These are phyloP conservation scores for Dysphania ambrosioides DNA, from an alignment of 148 eudicot genomes.

Conservation along the genomic window DNA sequence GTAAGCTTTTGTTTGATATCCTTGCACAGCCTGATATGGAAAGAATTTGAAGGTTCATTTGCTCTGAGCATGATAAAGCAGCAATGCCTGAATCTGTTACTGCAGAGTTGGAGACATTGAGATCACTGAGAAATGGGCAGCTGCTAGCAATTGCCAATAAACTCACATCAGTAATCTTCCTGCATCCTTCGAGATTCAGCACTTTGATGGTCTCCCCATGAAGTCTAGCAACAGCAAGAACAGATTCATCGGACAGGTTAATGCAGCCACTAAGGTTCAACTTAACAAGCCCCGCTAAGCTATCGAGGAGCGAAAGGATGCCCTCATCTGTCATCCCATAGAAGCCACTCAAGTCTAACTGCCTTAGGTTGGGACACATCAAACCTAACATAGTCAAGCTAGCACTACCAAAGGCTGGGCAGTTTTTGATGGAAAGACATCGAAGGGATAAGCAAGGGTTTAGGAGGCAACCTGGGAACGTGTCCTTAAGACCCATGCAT, in stretches of 20 bases:
- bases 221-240: conserved; percentile 42
- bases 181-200: conserved; percentile 69
- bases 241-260: conserved; percentile 55
- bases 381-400: conserved; percentile 60
- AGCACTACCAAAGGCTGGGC: conserved; percentile 59
- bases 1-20: conserved; percentile 60
- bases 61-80: conserved; percentile 43
- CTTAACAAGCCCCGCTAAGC: conserved; percentile 56
- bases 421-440: conserved; percentile 54
- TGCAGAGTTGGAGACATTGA: conserved; percentile 64
- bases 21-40: conserved; percentile 69
- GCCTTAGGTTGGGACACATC: conserved; percentile 66
- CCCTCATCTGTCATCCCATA: conserved; percentile 64
- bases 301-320: conserved; percentile 49
- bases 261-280: conserved; percentile 64
- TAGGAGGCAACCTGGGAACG: conserved; percentile 24
- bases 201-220: conserved; percentile 66
- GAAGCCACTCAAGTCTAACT: conserved; percentile 63
- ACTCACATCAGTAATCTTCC: conserved; percentile 55
- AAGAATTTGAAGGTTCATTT: conserved; percentile 56
- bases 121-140: conserved; percentile 57
- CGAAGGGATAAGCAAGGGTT: conserved; percentile 56
- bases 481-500: conserved; percentile 72
- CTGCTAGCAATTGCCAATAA: conserved; percentile 44
- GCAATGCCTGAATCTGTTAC: conserved; percentile 65